Evolutionary conservation across 768 basidiomycete genomes (phyloP).

Genomic region (Tylopilus rubrobrunneus): DNA sequence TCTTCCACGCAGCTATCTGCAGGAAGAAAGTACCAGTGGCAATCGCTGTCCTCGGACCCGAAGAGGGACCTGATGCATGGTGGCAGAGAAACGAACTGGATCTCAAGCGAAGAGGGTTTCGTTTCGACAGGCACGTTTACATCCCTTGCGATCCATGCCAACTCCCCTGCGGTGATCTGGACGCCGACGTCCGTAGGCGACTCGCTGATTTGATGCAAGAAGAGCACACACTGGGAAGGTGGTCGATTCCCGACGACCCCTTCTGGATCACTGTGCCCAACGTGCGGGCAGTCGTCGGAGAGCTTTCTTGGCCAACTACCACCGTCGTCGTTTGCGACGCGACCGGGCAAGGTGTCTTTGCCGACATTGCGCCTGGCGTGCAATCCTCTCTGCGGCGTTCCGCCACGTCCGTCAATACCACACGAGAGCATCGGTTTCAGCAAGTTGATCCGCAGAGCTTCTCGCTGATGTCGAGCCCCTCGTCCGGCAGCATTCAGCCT

Average conservation of each 20-base stretch:
- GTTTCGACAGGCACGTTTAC: conserved; percentile 28
- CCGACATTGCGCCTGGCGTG: conserved; percentile 4
- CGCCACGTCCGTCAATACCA: background rate
- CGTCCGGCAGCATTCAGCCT: background rate
- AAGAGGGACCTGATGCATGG: conserved; percentile 21
- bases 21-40: conserved; percentile 29
- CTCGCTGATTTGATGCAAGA: conserved; percentile 11
- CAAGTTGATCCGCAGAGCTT: conserved; percentile 12
- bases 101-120: conserved; percentile 16
- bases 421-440: conserved; percentile 12
- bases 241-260: conserved; percentile 6
- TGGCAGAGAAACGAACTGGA: conserved; percentile 29
- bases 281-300: conserved; percentile 16
- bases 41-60: conserved; percentile 30
- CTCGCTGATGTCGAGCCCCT: background rate
- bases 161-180: background rate
- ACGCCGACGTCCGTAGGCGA: background rate
- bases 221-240: conserved; percentile 9
- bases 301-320: conserved; percentile 18
- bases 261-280: conserved; percentile 15
- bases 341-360: conserved; percentile 6
- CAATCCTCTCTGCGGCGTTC: conserved; percentile 5
- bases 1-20: conserved; percentile 31
- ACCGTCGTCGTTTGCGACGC: conserved; percentile 18
- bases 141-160: conserved; percentile 7